Conservation (phyloP, 106 monocot genomes). For the Allium sativum region DNA sequence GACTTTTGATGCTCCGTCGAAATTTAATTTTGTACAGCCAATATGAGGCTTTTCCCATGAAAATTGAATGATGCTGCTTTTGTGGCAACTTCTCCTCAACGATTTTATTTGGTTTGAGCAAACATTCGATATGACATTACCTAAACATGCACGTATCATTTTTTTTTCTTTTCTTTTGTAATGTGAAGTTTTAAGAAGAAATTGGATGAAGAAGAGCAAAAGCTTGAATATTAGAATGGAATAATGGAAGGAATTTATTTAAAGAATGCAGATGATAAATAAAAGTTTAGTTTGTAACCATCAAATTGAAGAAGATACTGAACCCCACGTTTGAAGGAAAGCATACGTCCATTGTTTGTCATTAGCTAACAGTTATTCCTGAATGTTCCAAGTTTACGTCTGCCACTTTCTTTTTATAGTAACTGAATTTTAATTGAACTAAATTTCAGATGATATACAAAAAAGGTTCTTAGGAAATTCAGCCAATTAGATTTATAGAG, state of each 20-base stretch:
- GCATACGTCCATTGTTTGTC: slow-evolving; percentile 1
- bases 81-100: slow-evolving; percentile 6
- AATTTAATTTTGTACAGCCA: slow-evolving; percentile 43
- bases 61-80: slow-evolving; percentile 1
- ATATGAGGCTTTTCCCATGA: slow-evolving; percentile 30
- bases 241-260: not conserved
- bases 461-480: too few species aligned
- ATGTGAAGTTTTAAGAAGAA: not conserved
- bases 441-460: too few species aligned
- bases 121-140: not conserved
- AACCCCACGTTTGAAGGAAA: slow-evolving; percentile 7
- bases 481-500: too few species aligned
- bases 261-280: not conserved
- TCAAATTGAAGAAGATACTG: not conserved
- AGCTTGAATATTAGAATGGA: not conserved
- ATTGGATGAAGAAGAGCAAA: not conserved
- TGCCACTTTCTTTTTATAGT: too few species aligned
- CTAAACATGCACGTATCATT: too few species aligned
- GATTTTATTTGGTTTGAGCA: not conserved
- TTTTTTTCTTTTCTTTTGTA: not conserved
- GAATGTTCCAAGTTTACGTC: too few species aligned
- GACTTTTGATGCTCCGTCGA: slow-evolving; percentile 39
- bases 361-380: not conserved
- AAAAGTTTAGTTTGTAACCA: not conserved
- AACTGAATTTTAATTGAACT: too few species aligned